Percentiles rank a stretch among this genome's conserved stretches.
phyloP scores from a whole-genome alignment of 139 green algal genomes.

The Chlorella sp. region DNA sequence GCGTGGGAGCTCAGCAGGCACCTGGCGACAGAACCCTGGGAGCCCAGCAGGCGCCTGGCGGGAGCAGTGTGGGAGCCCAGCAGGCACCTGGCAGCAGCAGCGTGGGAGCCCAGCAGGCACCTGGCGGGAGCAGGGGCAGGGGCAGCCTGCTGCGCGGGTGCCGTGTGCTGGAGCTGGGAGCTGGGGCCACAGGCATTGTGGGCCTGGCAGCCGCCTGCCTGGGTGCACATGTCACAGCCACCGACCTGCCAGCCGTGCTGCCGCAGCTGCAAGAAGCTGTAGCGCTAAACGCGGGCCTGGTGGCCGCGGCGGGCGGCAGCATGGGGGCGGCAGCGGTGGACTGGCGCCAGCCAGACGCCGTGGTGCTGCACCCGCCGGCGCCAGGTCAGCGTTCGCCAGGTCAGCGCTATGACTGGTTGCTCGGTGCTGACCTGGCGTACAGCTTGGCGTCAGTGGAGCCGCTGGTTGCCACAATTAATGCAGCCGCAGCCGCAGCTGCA shows the following conservation, averaged over 20 bases:
- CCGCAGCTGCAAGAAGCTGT: constrained; percentile 7
- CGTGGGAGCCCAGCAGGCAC: background rate
- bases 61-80: too few relatives aligned
- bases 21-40: too few relatives aligned
- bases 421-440: constrained; percentile 35
- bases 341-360: background rate
- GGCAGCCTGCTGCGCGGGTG: background rate
- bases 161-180: constrained; percentile 28
- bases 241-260: constrained; percentile 29
- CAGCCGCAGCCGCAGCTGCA: background rate
- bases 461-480: background rate
- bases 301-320: constrained; percentile 4
- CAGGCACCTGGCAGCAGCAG: background rate
- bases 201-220: constrained; percentile 33
- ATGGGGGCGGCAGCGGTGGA: background rate
- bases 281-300: background rate
- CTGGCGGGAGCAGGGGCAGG: background rate
- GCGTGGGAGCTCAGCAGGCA: too few relatives aligned
- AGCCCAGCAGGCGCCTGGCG: too few relatives aligned
- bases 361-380: background rate
- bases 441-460: background rate
- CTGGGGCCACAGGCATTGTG: constrained; percentile 17
- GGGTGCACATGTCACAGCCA: constrained; percentile 20
- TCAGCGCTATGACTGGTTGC: constrained; percentile 13
- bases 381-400: background rate